Evolutionary conservation across 2,329 filamentous ascomycete genomes (phyloP), one percentile per base, ranked within the genome.

Genomic region (Aphanoascus verrucosus): DNA sequence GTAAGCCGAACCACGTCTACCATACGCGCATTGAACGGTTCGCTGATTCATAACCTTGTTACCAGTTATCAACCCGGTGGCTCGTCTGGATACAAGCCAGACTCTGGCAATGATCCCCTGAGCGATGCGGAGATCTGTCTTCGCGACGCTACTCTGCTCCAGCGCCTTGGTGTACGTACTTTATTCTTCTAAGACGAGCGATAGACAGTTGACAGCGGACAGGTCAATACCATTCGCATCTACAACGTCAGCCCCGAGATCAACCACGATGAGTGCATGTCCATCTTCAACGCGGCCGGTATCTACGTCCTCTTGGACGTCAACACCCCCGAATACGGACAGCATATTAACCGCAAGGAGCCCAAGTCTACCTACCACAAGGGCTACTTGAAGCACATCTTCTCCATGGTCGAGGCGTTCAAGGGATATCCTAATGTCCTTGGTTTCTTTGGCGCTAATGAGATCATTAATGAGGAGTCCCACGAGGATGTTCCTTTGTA

Each of bases 241-340:
- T 84, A 84, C 74, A 83, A 83, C 64, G 67, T 84, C 57, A 75
- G 80, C 57, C 79, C 80, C 15, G 69, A 70, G 2, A 65, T 79
- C 54, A 77, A 83, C 66, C 81, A 84, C 67, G 77, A 81, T 58
- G 70, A 77, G 55, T 84, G 81, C 63, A 78, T 75, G 55, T 79
- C 75, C 56, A 82, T 83, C 67, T 83, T 84, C 75, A 82, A 83
- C 61, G 74, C 75, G 2, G 80, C 79, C 31, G 81, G 81, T 51
- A 84, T 84, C 63, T 84, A 84, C 69, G 74, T 84, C 72, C 72
- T 84, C 51, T 68, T 84, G 44, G 81, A 84, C 58, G 81, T 84
- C 65, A 84, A 83, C 70, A 79, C 77, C 19, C 80, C 81, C 3
- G 65, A 81, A 14, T 65, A 69, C 5, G 76, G 77, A 44, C 73